These are phyloP conservation scores for Eucommia ulmoides DNA, from an alignment of 257 asterid genomes.

Conservation along the genomic window DNA sequence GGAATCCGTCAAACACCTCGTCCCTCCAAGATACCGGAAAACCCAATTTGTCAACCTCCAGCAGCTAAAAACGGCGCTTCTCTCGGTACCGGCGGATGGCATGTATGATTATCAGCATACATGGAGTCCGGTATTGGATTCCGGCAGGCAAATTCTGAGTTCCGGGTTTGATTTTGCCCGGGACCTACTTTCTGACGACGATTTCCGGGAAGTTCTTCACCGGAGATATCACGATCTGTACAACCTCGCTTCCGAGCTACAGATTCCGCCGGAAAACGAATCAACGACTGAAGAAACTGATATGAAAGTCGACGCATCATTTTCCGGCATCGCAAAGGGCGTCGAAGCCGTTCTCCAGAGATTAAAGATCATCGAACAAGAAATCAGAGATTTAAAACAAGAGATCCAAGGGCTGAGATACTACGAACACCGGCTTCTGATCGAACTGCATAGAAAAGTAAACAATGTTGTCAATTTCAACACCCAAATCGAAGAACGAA, in stretches of 20 bases:
- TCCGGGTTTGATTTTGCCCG: slow-evolving; percentile 68
- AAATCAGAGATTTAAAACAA: slow-evolving; percentile 69
- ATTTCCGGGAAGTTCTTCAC: slow-evolving; percentile 79
- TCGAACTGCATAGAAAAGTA: slow-evolving; percentile 57
- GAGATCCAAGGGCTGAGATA: slow-evolving; percentile 85
- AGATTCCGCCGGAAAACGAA: slow-evolving; percentile 43
- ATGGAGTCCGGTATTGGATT: slow-evolving; percentile 48
- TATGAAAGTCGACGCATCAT: slow-evolving; percentile 49
- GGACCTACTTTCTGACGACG: slow-evolving; percentile 74
- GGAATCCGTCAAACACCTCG: slow-evolving; percentile 52
- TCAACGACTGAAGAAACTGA: slow-evolving; percentile 26
- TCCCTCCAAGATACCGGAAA: slow-evolving; percentile 57
- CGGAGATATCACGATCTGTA: slow-evolving; percentile 61
- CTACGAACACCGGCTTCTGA: slow-evolving; percentile 63
- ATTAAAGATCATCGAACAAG: slow-evolving; percentile 76
- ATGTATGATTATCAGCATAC: slow-evolving; percentile 91
- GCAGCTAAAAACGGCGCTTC: slow-evolving; percentile 52
- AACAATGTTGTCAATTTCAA: slow-evolving; percentile 67
- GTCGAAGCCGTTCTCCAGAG: slow-evolving; percentile 69
- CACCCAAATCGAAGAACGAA: slow-evolving; percentile 59
- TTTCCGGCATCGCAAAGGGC: slow-evolving; percentile 76
- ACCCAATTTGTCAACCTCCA: slow-evolving; percentile 40
- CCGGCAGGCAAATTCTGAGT: slow-evolving; percentile 41
- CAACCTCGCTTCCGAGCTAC: slow-evolving; percentile 79
- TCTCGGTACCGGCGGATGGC: slow-evolving; percentile 70